These are phyloP conservation scores for Colletotrichum eleusines DNA, from an alignment of 2,329 filamentous ascomycete genomes.

Conservation along the genomic window DNA sequence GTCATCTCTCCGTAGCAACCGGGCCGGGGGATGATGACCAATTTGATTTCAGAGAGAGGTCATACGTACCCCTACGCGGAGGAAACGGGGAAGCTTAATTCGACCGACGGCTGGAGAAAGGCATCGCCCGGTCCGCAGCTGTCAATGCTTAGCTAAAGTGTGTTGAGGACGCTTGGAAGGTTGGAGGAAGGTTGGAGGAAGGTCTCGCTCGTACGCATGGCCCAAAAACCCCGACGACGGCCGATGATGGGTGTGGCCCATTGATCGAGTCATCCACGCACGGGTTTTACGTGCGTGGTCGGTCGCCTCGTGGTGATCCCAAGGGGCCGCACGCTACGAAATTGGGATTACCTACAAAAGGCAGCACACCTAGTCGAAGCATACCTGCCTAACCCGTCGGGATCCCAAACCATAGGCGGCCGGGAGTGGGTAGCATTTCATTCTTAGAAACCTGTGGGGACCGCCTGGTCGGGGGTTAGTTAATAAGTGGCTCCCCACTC, in stretches of 20 bases:
- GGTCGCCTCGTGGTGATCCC: slow-evolving; percentile 1
- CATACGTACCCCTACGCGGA: not conserved
- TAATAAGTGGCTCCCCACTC: slow-evolving; percentile 14
- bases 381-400: not conserved
- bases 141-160: not conserved
- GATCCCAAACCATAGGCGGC: not conserved
- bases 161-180: not conserved
- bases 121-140: not conserved
- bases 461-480: slow-evolving; percentile 2
- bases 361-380: not conserved
- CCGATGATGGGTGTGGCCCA: slow-evolving; percentile 9
- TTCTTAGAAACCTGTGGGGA: slow-evolving; percentile 3
- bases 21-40: slow-evolving; percentile 1
- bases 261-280: slow-evolving; percentile 36
- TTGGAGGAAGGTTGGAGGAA: not conserved
- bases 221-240: slow-evolving; percentile 23
- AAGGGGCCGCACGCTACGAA: not conserved
- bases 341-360: not conserved
- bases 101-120: not conserved
- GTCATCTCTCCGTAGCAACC: slow-evolving; percentile 1
- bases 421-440: not conserved
- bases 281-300: slow-evolving; percentile 34
- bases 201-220: slow-evolving; percentile 21
- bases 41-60: not conserved
- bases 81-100: slow-evolving; percentile 4